Conservation (phyloP, 768 basidiomycete genomes). For the Vishniacozyma victoriae region DNA sequence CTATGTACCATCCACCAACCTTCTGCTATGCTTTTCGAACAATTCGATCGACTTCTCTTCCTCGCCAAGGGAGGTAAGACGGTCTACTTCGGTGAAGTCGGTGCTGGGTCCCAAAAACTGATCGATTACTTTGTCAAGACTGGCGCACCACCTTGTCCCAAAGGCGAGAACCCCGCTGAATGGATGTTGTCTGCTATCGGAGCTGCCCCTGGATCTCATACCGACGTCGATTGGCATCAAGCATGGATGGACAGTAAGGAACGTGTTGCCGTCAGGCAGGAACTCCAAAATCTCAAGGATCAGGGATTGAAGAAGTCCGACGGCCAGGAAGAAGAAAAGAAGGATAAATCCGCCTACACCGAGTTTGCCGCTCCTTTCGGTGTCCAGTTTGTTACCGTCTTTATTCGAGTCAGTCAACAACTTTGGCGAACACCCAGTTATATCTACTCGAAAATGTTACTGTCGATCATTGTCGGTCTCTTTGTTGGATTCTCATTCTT, state of each 20-base stretch:
- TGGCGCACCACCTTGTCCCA: slow-evolving; percentile 63
- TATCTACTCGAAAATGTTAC: slow-evolving; percentile 47
- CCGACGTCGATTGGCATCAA: slow-evolving; percentile 59
- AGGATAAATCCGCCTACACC: slow-evolving; percentile 40
- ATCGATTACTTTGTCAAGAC: slow-evolving; percentile 69
- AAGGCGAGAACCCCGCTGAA: slow-evolving; percentile 64
- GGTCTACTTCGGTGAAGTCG: slow-evolving; percentile 90
- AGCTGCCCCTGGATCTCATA: slow-evolving; percentile 59
- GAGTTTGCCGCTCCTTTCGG: slow-evolving; percentile 37
- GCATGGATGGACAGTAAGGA: slow-evolving; percentile 59
- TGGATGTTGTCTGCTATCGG: slow-evolving; percentile 70
- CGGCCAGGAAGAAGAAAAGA: slow-evolving; percentile 45
- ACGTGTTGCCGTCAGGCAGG: slow-evolving; percentile 53
- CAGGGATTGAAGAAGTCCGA: slow-evolving; percentile 47
- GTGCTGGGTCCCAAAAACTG: slow-evolving; percentile 62
- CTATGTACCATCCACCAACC: slow-evolving; percentile 52
- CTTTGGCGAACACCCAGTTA: slow-evolving; percentile 49
- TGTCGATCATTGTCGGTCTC: slow-evolving; percentile 26
- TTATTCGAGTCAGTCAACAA: slow-evolving; percentile 46
- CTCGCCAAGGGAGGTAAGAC: slow-evolving; percentile 74
- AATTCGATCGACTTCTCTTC: slow-evolving; percentile 59
- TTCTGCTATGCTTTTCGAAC: slow-evolving; percentile 76
- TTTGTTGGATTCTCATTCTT: slow-evolving; percentile 49
- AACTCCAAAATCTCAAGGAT: slow-evolving; percentile 53
- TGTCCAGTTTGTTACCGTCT: slow-evolving; percentile 28